phyloP scores from a whole-genome alignment of 75 land plant species.

The Isoetes taiwanensis region DNA sequence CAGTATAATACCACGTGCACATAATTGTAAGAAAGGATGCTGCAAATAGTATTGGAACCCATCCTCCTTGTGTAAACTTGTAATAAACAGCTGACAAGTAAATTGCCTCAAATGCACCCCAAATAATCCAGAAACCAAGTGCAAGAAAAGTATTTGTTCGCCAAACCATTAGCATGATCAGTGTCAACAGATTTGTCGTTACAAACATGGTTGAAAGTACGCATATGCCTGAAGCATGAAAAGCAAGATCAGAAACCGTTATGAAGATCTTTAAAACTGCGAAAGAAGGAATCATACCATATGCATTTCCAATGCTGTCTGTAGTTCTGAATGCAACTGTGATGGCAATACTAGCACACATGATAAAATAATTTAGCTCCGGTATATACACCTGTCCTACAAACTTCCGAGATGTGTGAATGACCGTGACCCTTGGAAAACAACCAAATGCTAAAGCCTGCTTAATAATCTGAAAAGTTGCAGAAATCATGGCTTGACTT shows the following conservation, averaged over 20 bases:
- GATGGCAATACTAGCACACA: slow-evolving; percentile 1
- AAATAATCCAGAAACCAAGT: not conserved
- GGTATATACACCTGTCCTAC: not conserved
- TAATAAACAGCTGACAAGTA: not conserved
- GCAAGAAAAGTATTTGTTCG: not conserved
- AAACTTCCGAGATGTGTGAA: not conserved
- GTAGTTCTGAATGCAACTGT: not conserved
- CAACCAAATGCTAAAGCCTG: not conserved
- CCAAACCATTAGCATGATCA: not conserved
- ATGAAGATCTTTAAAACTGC: too few relatives aligned
- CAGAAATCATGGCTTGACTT: slow-evolving; percentile 6
- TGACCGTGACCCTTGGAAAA: not conserved
- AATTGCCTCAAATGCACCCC: not conserved
- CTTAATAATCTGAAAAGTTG: not conserved
- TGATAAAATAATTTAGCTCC: not conserved
- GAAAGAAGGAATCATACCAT: too few relatives aligned
- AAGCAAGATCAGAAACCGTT: too few relatives aligned
- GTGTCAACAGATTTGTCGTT: not conserved
- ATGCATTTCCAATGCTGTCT: not conserved
- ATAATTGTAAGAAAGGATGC: not conserved
- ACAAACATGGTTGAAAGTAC: not conserved
- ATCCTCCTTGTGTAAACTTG: slow-evolving; percentile 1
- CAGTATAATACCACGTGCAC: not conserved
- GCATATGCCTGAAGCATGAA: too few relatives aligned
- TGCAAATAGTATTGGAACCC: not conserved